Base-by-base conservation (phyloP, 2,329 filamentous ascomycete species). In the Drechslera avenae region DNA sequence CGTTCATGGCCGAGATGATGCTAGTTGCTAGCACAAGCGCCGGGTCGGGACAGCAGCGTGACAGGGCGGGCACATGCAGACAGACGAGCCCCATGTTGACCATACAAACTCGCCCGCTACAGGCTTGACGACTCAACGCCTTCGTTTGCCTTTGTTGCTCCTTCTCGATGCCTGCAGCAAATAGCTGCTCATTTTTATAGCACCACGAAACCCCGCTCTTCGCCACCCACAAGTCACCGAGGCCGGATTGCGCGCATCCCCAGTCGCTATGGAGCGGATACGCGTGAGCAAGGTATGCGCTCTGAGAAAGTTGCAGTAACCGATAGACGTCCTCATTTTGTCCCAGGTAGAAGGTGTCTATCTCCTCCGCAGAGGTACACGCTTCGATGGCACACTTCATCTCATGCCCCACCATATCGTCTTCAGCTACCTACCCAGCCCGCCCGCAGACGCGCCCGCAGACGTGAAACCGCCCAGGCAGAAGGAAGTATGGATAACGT, bases 401-500 rank as follows among this genome's bases (percentile, higher is more conserved):
- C 75, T 87, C 48, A 84, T 81, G 63, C 79, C 81, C 68, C 83
- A 86, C 73, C 84, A 87, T 67, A 76, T 87, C 45, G 84, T 86
- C 64, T 87, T 87, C 75, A 82, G 79, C 58, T 83, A 84, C 71
- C 72, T 76, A 10, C 81, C 81, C 45, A 73, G 74, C 60, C 58
- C 66, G 23, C 56, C 69, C 56, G 50, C 68, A 54, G 70, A 63
- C 49, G 60, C 73, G 39, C 53, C 71, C 42, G 55, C 66, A 45
- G 66, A 73, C 53, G 68, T 74, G 37, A 73, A 78, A 41, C 75
- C 75, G 17, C 66, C 67, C 9, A 78, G 77, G 58, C 78, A 82
- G 17, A 81, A 86, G 69, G 90, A 96, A 74, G 84, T 89, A 69
- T 99, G 93, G 90, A 90, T 97, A 47, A 92, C 94, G 13, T 99